Percentiles rank a stretch among this genome's conserved stretches.
phyloP scores from a whole-genome alignment of 2,329 filamentous ascomycete species.

The Neophaeococcomyces mojaviensis region DNA sequence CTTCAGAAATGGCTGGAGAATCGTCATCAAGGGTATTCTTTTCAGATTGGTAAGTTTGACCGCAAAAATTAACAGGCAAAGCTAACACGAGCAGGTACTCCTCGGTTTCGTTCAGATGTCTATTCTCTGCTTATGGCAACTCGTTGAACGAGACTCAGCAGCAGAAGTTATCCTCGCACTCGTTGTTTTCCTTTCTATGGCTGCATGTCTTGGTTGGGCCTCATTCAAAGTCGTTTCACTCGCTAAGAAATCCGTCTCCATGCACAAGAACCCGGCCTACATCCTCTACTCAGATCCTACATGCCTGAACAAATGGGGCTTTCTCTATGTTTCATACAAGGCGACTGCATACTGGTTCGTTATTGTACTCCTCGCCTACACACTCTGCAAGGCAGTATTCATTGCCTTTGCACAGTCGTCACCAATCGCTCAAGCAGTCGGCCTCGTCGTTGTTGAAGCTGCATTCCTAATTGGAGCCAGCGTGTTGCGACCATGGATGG shows the following conservation, averaged over 20 bases:
- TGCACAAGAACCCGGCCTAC: conserved; percentile 95
- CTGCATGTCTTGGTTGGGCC: conserved; percentile 72
- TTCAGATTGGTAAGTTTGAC: conserved; percentile 59
- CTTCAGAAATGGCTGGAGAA: conserved; percentile 90
- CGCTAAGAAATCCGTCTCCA: conserved; percentile 75
- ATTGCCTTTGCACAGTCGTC: conserved; percentile 70
- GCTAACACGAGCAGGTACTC: conserved; percentile 46
- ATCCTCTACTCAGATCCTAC: conserved; percentile 95
- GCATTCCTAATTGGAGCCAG: conserved; percentile 67
- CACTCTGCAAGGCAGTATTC: conserved; percentile 82
- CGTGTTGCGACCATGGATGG: conserved; percentile 90
- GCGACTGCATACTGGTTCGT: conserved; percentile 95
- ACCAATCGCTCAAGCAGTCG: conserved; percentile 68
- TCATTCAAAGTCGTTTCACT: conserved; percentile 83
- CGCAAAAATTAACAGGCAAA: conserved; percentile 37
- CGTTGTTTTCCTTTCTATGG: conserved; percentile 79
- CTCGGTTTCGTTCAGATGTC: conserved; percentile 90
- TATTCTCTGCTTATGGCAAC: conserved; percentile 87
- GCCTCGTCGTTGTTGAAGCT: conserved; percentile 75
- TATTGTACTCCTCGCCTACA: conserved; percentile 68
- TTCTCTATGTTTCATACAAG: conserved; percentile 94
- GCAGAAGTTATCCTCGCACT: conserved; percentile 81
- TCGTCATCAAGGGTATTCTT: conserved; percentile 85
- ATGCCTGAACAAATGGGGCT: conserved; percentile 94
- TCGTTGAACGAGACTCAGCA: conserved; percentile 75